Conservation (phyloP, 116 monocot genomes). For the Iris pallida region DNA sequence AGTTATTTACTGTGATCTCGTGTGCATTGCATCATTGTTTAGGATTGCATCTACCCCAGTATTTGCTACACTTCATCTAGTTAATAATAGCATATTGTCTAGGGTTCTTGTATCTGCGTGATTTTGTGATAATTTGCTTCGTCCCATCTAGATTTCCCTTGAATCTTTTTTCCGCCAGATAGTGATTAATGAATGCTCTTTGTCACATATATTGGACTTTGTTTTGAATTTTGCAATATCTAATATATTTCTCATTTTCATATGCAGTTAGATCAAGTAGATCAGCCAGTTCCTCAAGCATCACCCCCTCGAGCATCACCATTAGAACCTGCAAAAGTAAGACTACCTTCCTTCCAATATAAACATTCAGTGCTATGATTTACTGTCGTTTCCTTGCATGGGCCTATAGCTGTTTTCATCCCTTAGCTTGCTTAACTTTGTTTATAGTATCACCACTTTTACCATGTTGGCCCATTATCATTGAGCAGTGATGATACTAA, state of each 20-base stretch:
- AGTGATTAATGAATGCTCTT: too few relatives aligned
- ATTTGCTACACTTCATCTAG: too few relatives aligned
- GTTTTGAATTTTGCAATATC: background rate
- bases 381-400: background rate
- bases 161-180: too few relatives aligned
- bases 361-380: background rate
- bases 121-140: too few relatives aligned
- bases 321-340: slow-evolving; percentile 5
- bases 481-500: background rate
- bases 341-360: background rate
- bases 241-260: too few relatives aligned
- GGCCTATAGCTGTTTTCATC: background rate
- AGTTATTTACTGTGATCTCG: too few relatives aligned
- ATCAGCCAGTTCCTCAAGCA: background rate
- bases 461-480: background rate
- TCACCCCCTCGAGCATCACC: background rate
- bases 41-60: too few relatives aligned
- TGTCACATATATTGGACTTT: too few relatives aligned
- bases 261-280: slow-evolving; percentile 16
- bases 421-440: background rate
- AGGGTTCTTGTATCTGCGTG: too few relatives aligned
- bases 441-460: background rate
- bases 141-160: too few relatives aligned
- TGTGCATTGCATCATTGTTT: too few relatives aligned
- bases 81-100: too few relatives aligned